Percentiles rank a stretch among this genome's conserved stretches.
Conservation (phyloP, 257 asterid genomes). For the Lycium barbarum region DNA sequence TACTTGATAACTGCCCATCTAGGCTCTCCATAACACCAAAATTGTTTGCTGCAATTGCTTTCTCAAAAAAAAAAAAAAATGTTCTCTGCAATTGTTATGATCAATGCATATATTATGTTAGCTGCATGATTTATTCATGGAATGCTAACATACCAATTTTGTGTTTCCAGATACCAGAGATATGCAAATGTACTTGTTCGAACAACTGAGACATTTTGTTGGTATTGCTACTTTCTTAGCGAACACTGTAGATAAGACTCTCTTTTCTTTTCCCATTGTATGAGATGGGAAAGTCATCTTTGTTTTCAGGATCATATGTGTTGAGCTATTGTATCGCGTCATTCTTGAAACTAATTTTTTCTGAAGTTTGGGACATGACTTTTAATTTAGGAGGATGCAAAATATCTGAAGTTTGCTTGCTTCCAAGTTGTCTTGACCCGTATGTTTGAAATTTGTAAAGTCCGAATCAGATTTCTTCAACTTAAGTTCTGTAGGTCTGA, state of each 20-base stretch:
- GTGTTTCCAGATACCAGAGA: constrained; percentile 6
- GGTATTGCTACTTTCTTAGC: not conserved
- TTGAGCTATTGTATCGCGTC: not conserved
- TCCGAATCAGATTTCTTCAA: too few relatives aligned
- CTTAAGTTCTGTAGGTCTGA: too few relatives aligned
- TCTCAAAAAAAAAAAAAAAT: too few relatives aligned
- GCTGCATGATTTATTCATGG: not conserved
- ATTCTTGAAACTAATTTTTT: not conserved
- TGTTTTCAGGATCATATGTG: not conserved
- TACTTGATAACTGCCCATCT: not conserved
- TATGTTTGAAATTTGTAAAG: too few relatives aligned
- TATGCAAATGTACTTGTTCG: not conserved
- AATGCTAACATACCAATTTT: not conserved
- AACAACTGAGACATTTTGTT: not conserved
- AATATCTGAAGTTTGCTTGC: too few relatives aligned
- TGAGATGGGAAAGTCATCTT: not conserved
- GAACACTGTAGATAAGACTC: not conserved
- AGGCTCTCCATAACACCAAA: not conserved
- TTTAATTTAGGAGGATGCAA: too few relatives aligned
- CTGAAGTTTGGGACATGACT: not conserved
- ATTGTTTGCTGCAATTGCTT: too few relatives aligned
- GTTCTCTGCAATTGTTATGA: not conserved
- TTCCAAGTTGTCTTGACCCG: too few relatives aligned
- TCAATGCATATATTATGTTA: not conserved
- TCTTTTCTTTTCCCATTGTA: not conserved